Evolutionary conservation across 73 alveolate species (phyloP).

Genomic region (Paramecium sexaurelia): DNA sequence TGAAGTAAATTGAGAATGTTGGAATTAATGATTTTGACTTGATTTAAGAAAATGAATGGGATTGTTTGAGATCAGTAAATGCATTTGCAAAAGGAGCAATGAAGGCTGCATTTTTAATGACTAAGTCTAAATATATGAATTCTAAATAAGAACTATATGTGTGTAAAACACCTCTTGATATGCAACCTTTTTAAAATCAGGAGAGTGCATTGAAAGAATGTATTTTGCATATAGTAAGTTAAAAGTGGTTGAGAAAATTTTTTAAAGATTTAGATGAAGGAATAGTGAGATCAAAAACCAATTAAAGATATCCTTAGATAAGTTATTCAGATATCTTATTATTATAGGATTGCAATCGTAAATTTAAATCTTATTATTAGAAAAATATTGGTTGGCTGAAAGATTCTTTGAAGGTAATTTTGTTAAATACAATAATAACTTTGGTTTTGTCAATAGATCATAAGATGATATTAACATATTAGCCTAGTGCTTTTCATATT

Average conservation of each 20-base stretch:
- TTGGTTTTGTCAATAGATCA: background rate
- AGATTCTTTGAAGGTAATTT: slow-evolving; percentile 18
- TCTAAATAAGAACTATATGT: background rate
- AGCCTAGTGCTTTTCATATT: background rate
- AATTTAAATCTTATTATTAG: background rate
- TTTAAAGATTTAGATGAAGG: background rate
- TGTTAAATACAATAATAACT: slow-evolving; percentile 5
- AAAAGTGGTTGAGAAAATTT: background rate
- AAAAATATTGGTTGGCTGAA: slow-evolving; percentile 13
- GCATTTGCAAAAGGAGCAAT: slow-evolving; percentile 8
- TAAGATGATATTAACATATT: background rate
- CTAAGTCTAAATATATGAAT: background rate
- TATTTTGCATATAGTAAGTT: background rate
- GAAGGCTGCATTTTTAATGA: background rate
- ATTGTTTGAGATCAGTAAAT: background rate
- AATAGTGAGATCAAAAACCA: background rate
- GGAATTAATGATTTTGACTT: background rate
- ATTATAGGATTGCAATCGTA: background rate
- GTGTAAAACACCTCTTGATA: background rate
- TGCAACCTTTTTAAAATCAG: background rate
- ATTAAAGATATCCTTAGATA: background rate
- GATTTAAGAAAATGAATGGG: background rate
- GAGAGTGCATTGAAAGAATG: background rate
- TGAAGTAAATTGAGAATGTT: background rate
- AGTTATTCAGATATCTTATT: background rate